Conservation (phyloP, 495 filamentous ascomycete genomes). For the Sporormia fimetaria region DNA sequence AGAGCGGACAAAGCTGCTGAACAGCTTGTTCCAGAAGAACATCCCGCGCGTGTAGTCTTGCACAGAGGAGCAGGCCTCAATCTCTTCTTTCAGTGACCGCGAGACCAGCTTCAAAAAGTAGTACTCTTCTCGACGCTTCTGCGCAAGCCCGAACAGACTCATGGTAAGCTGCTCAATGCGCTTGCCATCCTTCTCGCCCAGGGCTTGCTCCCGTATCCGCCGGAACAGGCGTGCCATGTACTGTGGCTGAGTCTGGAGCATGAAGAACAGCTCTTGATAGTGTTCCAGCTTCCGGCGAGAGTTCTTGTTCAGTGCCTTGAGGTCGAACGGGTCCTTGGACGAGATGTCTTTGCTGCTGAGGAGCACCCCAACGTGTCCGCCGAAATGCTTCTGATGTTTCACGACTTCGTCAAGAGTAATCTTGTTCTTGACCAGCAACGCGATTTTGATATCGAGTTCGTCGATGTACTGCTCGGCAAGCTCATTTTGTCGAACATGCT, state of each 20-base stretch:
- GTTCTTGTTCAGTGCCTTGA: constrained; percentile 94
- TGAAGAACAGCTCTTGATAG: constrained; percentile 97
- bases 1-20: constrained; percentile 79
- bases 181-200: constrained; percentile 84
- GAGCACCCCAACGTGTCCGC: constrained; percentile 77
- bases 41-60: constrained; percentile 82
- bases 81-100: constrained; percentile 73
- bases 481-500: constrained; percentile 94
- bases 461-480: constrained; percentile 95
- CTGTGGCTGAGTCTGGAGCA: constrained; percentile 90
- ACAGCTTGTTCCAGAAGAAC: constrained; percentile 84
- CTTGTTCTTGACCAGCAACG: constrained; percentile 96
- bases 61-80: constrained; percentile 59
- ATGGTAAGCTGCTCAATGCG: constrained; percentile 87
- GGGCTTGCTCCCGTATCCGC: constrained; percentile 70
- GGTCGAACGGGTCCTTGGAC: constrained; percentile 84
- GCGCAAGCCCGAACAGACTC: constrained; percentile 93
- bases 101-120: constrained; percentile 85
- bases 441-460: constrained; percentile 97
- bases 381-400: constrained; percentile 92
- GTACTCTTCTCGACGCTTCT: constrained; percentile 93
- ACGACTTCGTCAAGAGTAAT: constrained; percentile 98
- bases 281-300: constrained; percentile 88
- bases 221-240: constrained; percentile 85
- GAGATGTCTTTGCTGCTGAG: constrained; percentile 78